A percentile compares a stretch with the other conserved stretches of the same genome.
These are phyloP conservation scores for Fomitiporia mediterranea DNA, from an alignment of 1,284 basidiomycete species.

Conservation along the genomic window DNA sequence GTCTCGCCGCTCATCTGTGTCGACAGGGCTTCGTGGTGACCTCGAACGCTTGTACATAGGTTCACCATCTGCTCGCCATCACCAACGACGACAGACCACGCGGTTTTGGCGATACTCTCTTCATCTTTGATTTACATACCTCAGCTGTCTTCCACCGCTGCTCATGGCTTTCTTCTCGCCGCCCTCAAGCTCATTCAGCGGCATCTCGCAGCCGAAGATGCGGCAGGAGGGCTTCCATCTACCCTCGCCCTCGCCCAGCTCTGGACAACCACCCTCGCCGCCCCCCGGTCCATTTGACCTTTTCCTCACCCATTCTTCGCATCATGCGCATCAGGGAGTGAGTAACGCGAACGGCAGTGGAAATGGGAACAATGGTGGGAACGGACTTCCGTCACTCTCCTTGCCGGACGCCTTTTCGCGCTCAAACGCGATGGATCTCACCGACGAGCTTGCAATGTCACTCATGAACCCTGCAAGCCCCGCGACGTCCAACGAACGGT, in stretches of 20 bases:
- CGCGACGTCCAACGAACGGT: slow-evolving; percentile 37
- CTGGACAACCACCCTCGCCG: slow-evolving; percentile 29
- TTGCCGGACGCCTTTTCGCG: slow-evolving; percentile 45
- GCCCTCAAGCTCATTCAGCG: slow-evolving; percentile 8
- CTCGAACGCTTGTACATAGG: not conserved
- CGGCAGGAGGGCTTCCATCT: slow-evolving; percentile 64
- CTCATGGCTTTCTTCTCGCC: slow-evolving; percentile 18
- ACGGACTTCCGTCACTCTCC: slow-evolving; percentile 40
- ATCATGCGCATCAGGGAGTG: slow-evolving; percentile 27
- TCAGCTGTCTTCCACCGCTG: not conserved
- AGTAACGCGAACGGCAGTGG: not conserved
- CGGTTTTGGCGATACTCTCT: not conserved
- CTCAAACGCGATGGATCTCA: slow-evolving; percentile 46
- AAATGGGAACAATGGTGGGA: slow-evolving; percentile 23
- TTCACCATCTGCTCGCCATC: not conserved
- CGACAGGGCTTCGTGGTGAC: not conserved
- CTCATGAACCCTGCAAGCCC: slow-evolving; percentile 41
- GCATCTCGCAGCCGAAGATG: slow-evolving; percentile 33
- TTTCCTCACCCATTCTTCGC: slow-evolving; percentile 26
- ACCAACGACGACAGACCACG: not conserved
- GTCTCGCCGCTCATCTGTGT: not conserved
- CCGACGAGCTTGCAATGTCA: slow-evolving; percentile 53
- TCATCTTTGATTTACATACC: not conserved
- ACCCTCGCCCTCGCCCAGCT: slow-evolving; percentile 41
- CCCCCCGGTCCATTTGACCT: slow-evolving; percentile 18